These are phyloP conservation scores for Hygrocybe punicea DNA, from an alignment of 768 basidiomycete species.

Conservation along the genomic window DNA sequence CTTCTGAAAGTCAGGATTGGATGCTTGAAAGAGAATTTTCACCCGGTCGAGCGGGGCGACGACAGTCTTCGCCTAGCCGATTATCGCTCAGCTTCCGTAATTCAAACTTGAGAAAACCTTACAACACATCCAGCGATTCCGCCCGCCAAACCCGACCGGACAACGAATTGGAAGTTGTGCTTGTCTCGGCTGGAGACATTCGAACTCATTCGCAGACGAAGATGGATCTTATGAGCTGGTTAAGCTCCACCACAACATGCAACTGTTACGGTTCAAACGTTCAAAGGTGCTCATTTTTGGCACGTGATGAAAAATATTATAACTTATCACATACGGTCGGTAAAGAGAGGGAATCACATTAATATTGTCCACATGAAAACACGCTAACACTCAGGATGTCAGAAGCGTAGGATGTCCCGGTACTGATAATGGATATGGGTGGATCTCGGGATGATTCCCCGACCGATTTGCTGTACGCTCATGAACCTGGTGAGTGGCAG, in stretches of 20 bases:
- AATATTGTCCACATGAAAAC: too few relatives aligned
- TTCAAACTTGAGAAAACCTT: slow-evolving; percentile 42
- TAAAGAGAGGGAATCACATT: too few relatives aligned
- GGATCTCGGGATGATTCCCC: not conserved
- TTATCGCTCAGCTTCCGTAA: slow-evolving; percentile 12
- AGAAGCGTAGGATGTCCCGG: not conserved
- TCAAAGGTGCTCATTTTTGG: too few relatives aligned
- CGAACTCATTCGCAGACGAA: slow-evolving; percentile 53
- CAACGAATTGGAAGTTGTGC: slow-evolving; percentile 54
- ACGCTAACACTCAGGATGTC: not conserved
- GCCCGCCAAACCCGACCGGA: slow-evolving; percentile 87
- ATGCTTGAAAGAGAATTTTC: slow-evolving; percentile 97
- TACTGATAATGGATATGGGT: not conserved
- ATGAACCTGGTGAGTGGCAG: not conserved
- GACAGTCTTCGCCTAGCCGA: slow-evolving; percentile 78
- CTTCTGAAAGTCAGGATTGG: slow-evolving; percentile 90
- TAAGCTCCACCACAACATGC: not conserved
- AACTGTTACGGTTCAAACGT: too few relatives aligned
- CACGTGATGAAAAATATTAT: too few relatives aligned
- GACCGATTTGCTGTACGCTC: not conserved
- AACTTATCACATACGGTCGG: too few relatives aligned
- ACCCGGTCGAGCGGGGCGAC: slow-evolving; percentile 96
- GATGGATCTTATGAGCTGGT: not conserved
- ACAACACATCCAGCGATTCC: slow-evolving; percentile 93
- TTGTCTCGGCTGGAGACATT: slow-evolving; percentile 54